Evolutionary conservation across 2,329 filamentous ascomycete genomes (phyloP), one percentile per base, ranked within the genome.

Genomic region (Alternaria burnsii): DNA sequence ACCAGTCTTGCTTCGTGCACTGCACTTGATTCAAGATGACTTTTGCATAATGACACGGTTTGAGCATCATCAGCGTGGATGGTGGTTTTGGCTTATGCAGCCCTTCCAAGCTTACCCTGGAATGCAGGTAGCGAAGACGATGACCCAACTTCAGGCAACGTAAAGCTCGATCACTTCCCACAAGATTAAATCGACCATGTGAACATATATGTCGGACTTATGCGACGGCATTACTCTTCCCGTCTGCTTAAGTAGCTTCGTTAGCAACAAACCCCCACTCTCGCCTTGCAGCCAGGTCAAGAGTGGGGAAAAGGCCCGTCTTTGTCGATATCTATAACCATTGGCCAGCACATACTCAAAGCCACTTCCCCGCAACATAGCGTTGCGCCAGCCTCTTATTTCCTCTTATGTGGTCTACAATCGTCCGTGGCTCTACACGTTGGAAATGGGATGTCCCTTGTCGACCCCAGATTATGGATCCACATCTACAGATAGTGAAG

Each of bases 391-490:
- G 28, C 28, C 10, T 30, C 9, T 30, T 11, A 12, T 5, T 30
- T 11, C 10, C 28, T 11, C 4, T 30, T 30, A 30, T 11, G 28
- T 30, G 28, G 28, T 12, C 28, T 30, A 0, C 28, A 11, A 30
- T 30, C 28, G 28, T 30, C 28, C 11, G 11, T 30, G 28, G 28
- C 28, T 12, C 9, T 11, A 30, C 9, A 11, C 28, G 28, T 30
- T 30, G 12, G 34, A 4, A 36, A 16, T 36, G 12, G 30, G 46
- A 38, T 36, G 14, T 34, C 18, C 43, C 48, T 22, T 47, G 48
- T 51, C 7, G 20, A 55, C 52, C 58, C 54, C 63, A 54, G 60
- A 41, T 54, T 56, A 52, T 52, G 24, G 54, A 43, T 8, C 55
- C 34, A 48, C 38, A 36, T 0, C 5, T 36, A 24, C 47, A 54